A percentile compares a stretch with the other conserved stretches of the same genome.
These are phyloP conservation scores for Cucurbita ficifolia DNA, from an alignment of 306 rosid genomes.

Conservation along the genomic window DNA sequence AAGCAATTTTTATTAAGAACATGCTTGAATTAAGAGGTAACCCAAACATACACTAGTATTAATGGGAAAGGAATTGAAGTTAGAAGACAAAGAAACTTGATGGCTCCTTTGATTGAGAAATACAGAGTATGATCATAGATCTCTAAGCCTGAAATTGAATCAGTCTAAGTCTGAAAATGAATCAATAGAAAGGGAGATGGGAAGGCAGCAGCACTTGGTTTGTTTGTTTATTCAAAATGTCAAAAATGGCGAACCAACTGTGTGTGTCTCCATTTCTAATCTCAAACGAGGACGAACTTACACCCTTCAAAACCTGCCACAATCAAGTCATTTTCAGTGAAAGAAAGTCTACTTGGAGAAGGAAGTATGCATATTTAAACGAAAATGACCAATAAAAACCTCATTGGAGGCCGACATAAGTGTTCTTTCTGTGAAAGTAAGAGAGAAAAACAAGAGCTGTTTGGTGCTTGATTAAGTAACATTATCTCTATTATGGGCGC, in stretches of 20 bases:
- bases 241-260: neutral
- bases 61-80: neutral
- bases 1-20: too few relatives aligned
- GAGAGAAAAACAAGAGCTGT: neutral
- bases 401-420: neutral
- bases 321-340: neutral
- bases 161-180: neutral
- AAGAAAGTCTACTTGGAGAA: too few relatives aligned
- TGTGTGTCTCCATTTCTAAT: neutral
- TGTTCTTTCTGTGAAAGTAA: neutral
- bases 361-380: neutral
- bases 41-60: neutral
- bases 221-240: neutral
- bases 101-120: neutral
- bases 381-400: neutral
- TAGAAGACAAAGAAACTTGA: neutral
- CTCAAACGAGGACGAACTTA: neutral
- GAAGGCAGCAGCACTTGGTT: neutral
- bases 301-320: slow-evolving; percentile 42
- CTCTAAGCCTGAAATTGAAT: neutral
- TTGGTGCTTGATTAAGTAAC: neutral
- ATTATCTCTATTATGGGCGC: neutral
- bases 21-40: too few relatives aligned
- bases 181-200: neutral
- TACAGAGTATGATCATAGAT: neutral